phyloP scores from a whole-genome alignment of 768 basidiomycete genomes.

The Hirschioporus abietinus region DNA sequence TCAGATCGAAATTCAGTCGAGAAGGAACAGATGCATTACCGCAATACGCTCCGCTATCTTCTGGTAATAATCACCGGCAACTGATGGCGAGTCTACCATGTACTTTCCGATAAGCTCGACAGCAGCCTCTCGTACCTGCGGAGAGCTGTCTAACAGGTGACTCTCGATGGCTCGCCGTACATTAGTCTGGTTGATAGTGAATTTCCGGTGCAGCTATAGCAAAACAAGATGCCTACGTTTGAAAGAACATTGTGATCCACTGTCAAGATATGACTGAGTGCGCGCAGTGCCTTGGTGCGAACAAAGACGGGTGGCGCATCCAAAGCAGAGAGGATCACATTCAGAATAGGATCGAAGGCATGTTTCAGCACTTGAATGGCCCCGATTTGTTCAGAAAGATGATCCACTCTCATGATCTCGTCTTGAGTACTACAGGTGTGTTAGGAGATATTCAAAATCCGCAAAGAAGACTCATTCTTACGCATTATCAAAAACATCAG shows the following conservation, averaged over 20 bases:
- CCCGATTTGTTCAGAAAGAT: constrained; percentile 69
- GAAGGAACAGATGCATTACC: constrained; percentile 38
- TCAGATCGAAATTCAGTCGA: neutral
- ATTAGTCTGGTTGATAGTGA: constrained; percentile 42
- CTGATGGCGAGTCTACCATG: constrained; percentile 80
- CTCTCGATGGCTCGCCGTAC: constrained; percentile 86
- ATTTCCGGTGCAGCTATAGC: constrained; percentile 3
- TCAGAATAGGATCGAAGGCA: constrained; percentile 81
- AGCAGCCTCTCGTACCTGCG: constrained; percentile 93
- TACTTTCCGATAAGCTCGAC: constrained; percentile 98
- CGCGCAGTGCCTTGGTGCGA: constrained; percentile 90
- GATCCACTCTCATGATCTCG: constrained; percentile 63
- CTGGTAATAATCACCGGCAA: constrained; percentile 86
- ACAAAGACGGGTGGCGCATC: constrained; percentile 87
- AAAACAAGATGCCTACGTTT: constrained; percentile 41
- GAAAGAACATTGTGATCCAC: constrained; percentile 82
- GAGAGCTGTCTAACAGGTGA: constrained; percentile 86
- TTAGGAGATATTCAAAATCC: neutral
- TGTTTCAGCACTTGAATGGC: constrained; percentile 68
- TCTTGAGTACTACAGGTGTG: constrained; percentile 53
- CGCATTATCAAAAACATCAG: constrained; percentile 82
- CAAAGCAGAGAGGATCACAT: constrained; percentile 69
- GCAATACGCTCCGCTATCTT: constrained; percentile 88
- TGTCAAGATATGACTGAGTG: constrained; percentile 83
- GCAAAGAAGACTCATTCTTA: constrained; percentile 28